A percentile compares a stretch with the other conserved stretches of the same genome.
phyloP scores from a whole-genome alignment of 768 basidiomycete species.

The Sarcodon aspratus region DNA sequence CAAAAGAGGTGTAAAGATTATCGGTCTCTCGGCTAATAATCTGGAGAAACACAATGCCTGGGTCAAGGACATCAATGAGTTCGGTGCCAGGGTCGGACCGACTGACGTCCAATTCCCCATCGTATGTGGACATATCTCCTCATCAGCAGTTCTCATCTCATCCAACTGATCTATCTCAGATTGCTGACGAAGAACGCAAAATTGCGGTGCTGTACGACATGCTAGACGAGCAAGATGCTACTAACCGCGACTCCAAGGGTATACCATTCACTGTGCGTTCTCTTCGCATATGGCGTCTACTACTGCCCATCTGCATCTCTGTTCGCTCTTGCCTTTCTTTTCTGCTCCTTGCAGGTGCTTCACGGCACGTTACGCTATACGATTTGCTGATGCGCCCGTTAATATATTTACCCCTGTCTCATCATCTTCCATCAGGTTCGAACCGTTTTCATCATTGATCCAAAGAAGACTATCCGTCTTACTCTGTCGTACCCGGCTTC shows the following conservation, averaged over 20 bases:
- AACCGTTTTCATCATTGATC: slow-evolving; percentile 96
- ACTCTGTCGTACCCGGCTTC: slow-evolving; percentile 89
- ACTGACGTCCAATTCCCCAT: slow-evolving; percentile 88
- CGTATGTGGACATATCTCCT: slow-evolving; percentile 30
- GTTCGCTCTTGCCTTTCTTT: neutral
- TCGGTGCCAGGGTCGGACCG: slow-evolving; percentile 52
- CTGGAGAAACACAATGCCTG: slow-evolving; percentile 78
- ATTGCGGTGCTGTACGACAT: slow-evolving; percentile 87
- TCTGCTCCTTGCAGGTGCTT: neutral
- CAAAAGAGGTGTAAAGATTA: slow-evolving; percentile 84
- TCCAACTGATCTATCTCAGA: slow-evolving; percentile 30
- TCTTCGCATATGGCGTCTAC: neutral
- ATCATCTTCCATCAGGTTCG: slow-evolving; percentile 46
- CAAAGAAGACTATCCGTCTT: slow-evolving; percentile 88
- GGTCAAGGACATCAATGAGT: slow-evolving; percentile 82
- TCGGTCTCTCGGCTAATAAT: slow-evolving; percentile 87
- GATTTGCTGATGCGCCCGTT: slow-evolving; percentile 1
- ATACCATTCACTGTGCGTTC: slow-evolving; percentile 77
- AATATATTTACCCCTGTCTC: neutral
- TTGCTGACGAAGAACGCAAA: slow-evolving; percentile 83
- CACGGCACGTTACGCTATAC: neutral
- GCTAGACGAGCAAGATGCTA: slow-evolving; percentile 92
- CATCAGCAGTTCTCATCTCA: neutral
- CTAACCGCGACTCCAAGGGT: slow-evolving; percentile 77
- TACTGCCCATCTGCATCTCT: slow-evolving; percentile 5